Evolutionary conservation across 1,139 yeast species (phyloP).

Genomic region (Meyerozyma guilliermondii): DNA sequence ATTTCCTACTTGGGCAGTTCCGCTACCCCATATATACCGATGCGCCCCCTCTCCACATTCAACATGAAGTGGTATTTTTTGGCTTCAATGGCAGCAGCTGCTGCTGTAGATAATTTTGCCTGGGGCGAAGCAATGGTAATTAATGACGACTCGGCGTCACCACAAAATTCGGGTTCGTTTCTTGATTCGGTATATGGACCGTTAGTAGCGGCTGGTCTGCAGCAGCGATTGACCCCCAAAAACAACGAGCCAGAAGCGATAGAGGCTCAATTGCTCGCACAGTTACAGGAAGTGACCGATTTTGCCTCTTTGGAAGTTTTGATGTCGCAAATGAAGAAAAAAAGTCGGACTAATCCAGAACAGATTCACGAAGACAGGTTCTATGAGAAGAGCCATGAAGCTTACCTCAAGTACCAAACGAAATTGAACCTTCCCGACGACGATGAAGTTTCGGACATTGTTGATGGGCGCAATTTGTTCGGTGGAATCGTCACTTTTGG

Average conservation of each 20-base stretch:
- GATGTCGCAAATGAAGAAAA: neutral
- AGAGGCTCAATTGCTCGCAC: neutral
- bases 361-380: neutral
- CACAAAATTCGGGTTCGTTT: neutral
- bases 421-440: constrained; percentile 27
- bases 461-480: constrained; percentile 11
- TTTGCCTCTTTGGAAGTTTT: neutral
- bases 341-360: neutral
- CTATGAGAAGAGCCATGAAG: constrained; percentile 11
- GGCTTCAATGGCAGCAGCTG: neutral
- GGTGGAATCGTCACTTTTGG: constrained; percentile 14
- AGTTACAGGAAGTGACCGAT: neutral
- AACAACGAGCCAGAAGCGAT: neutral
- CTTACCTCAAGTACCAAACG: constrained; percentile 16
- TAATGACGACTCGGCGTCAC: neutral
- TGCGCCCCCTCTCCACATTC: neutral
- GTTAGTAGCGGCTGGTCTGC: neutral
- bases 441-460: constrained; percentile 34
- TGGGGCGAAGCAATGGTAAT: neutral
- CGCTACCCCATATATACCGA: neutral
- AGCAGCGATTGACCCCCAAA: neutral
- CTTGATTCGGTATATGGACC: constrained; percentile 1
- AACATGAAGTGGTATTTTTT: neutral
- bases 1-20: neutral
- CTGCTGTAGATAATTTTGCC: neutral